These are phyloP conservation scores for Lumnitzera racemosa DNA, from an alignment of 345 rosid genomes.

Conservation along the genomic window DNA sequence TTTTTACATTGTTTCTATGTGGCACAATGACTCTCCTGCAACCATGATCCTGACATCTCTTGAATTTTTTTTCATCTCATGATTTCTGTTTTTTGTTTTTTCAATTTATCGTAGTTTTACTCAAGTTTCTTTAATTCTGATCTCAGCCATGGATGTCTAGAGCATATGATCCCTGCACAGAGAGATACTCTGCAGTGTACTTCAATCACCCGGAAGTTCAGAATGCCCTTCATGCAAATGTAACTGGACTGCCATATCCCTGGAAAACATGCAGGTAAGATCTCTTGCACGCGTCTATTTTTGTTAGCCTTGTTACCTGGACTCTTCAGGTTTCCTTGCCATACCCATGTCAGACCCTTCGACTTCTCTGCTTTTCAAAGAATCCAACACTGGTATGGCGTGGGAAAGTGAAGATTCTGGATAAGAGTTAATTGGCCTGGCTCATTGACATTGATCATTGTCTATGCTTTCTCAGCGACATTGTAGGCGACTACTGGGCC, in stretches of 20 bases:
- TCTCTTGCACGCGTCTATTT: not conserved
- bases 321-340: too few species aligned
- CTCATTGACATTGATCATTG: not conserved
- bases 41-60: too few species aligned
- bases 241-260: constrained; percentile 55
- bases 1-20: too few species aligned
- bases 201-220: constrained; percentile 88
- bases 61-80: not conserved
- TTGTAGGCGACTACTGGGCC: constrained; percentile 62
- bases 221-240: constrained; percentile 89
- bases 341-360: too few species aligned
- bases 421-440: too few species aligned
- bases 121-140: constrained; percentile 7
- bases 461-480: constrained; percentile 35
- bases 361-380: too few species aligned
- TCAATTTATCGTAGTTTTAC: not conserved
- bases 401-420: too few species aligned
- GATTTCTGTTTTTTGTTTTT: not conserved
- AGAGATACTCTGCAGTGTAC: constrained; percentile 63
- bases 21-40: too few species aligned
- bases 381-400: too few species aligned
- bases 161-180: constrained; percentile 96
- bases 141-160: constrained; percentile 94
- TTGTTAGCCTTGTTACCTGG: not conserved
- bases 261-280: constrained; percentile 85